These are phyloP conservation scores for Alternaria rosae DNA, from an alignment of 2,329 filamentous ascomycete species.

Conservation along the genomic window DNA sequence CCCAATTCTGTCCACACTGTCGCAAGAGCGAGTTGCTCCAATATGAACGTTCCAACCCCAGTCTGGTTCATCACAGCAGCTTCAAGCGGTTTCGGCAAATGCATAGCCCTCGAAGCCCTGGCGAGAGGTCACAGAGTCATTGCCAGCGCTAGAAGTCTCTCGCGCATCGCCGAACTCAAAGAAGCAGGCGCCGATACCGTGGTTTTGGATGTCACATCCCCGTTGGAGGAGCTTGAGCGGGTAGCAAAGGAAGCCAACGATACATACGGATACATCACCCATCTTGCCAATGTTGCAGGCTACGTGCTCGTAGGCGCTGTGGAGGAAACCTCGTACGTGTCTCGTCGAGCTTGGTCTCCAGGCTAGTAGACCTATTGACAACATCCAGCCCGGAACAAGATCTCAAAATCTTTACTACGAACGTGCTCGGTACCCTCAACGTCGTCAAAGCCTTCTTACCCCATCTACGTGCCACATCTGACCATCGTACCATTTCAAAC, in stretches of 20 bases:
- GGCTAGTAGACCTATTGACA: neutral
- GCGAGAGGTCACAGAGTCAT: conserved; percentile 57
- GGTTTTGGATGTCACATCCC: conserved; percentile 53
- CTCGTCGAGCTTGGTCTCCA: conserved; percentile 11
- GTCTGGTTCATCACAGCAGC: conserved; percentile 62
- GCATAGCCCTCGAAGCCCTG: conserved; percentile 54
- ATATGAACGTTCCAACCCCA: neutral
- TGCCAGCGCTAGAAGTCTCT: conserved; percentile 54
- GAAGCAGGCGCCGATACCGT: conserved; percentile 47
- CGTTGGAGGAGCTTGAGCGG: conserved; percentile 44
- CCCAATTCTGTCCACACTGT: neutral
- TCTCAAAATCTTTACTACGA: conserved; percentile 58
- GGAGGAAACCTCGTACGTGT: conserved; percentile 53
- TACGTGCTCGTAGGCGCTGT: conserved; percentile 55
- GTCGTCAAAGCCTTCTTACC: conserved; percentile 59
- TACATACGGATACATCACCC: conserved; percentile 53
- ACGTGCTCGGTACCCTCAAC: conserved; percentile 62
- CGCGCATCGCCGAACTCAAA: conserved; percentile 47
- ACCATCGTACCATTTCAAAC: conserved; percentile 56
- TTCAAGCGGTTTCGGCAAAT: conserved; percentile 57
- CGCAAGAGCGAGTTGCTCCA: neutral
- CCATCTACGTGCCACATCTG: conserved; percentile 52
- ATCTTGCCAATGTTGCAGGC: conserved; percentile 59
- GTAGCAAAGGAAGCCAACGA: conserved; percentile 49
- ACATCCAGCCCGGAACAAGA: conserved; percentile 49